Conservation (phyloP, 495 filamentous ascomycete species). For the Pyronema omphalodes region DNA sequence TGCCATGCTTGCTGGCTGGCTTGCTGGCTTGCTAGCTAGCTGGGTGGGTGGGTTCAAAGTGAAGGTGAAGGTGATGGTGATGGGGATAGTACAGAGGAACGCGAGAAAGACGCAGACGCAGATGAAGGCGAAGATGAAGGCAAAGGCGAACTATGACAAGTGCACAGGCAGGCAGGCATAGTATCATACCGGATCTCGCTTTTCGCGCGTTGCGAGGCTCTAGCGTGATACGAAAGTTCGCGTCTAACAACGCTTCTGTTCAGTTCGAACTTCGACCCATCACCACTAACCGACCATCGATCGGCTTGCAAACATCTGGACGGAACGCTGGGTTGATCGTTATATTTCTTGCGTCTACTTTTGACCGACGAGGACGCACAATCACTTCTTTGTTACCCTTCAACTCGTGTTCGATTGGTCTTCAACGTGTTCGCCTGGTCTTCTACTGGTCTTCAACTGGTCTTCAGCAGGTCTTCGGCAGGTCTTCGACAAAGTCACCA, state of each 20-base stretch:
- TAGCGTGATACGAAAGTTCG: background rate
- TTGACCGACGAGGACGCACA: background rate
- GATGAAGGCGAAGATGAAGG: background rate
- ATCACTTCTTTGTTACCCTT: background rate
- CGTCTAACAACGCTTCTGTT: background rate
- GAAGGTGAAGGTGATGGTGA: background rate
- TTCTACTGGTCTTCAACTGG: background rate
- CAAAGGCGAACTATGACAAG: too few relatives aligned
- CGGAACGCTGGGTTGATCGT: background rate
- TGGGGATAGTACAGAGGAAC: background rate
- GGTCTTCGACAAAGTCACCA: background rate
- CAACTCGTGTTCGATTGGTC: background rate
- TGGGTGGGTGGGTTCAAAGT: background rate
- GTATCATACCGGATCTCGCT: too few relatives aligned
- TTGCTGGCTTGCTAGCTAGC: too few relatives aligned
- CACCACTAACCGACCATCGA: too few relatives aligned
- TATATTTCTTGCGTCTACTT: too few relatives aligned
- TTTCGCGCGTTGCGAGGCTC: background rate
- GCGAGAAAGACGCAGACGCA: background rate
- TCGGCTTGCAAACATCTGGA: background rate
- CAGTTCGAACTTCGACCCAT: too few relatives aligned
- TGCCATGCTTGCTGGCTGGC: background rate
- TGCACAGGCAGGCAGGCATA: too few relatives aligned
- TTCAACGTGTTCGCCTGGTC: too few relatives aligned
- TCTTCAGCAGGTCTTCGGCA: too few relatives aligned